Percentiles rank a stretch among this genome's conserved stretches.
Conservation (phyloP, 495 filamentous ascomycete genomes). For the Xylaria scruposa region DNA sequence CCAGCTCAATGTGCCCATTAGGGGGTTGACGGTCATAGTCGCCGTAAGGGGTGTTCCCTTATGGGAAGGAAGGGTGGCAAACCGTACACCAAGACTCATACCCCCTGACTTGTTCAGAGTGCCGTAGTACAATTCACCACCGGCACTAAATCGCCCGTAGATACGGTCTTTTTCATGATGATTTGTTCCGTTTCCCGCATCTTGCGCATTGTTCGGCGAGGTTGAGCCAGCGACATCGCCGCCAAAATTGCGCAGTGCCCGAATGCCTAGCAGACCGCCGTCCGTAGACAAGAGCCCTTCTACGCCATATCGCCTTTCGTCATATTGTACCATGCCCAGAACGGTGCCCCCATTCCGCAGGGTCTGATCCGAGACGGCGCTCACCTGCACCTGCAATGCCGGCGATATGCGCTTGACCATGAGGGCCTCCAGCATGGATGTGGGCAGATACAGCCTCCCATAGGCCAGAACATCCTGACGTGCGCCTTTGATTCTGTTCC, state of each 20-base stretch:
- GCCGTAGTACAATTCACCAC: conserved; percentile 95
- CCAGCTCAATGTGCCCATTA: conserved; percentile 89
- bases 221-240: conserved; percentile 64
- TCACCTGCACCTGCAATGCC: conserved; percentile 77
- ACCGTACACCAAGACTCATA: conserved; percentile 77
- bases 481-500: conserved; percentile 35
- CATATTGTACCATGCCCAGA: conserved; percentile 83
- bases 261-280: conserved; percentile 83
- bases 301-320: conserved; percentile 84
- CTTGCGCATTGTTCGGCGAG: conserved; percentile 25
- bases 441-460: conserved; percentile 86
- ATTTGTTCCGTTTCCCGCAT: conserved; percentile 31
- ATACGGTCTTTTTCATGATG: conserved; percentile 53
- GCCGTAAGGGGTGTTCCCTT: conserved; percentile 88
- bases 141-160: conserved; percentile 75
- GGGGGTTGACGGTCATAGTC: conserved; percentile 86
- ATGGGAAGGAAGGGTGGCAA: conserved; percentile 88
- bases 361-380: conserved; percentile 78
- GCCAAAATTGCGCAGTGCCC: conserved; percentile 94
- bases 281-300: conserved; percentile 94
- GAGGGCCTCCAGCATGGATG: conserved; percentile 83
- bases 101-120: conserved; percentile 90
- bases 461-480: conserved; percentile 72
- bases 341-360: conserved; percentile 76
- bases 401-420: conserved; percentile 83